phyloP scores from a whole-genome alignment of 768 basidiomycete genomes.

The Rhizopogon roseolus region DNA sequence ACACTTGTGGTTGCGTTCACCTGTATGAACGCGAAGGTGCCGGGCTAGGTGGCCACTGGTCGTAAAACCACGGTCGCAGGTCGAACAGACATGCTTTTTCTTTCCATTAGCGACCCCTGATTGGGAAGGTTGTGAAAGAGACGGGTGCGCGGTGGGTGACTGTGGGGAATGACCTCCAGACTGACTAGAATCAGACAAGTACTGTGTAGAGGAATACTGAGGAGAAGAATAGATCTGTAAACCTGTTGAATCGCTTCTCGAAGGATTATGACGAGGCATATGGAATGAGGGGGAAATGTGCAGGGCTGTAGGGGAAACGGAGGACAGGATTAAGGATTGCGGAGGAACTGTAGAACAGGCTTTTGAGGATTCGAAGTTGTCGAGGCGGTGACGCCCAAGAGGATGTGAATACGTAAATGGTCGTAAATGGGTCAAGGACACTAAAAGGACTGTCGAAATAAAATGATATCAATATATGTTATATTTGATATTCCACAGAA shows the following conservation, averaged over 20 bases:
- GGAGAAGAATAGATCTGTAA: slow-evolving; percentile 9
- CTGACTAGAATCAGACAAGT: slow-evolving; percentile 22
- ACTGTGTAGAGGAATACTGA: slow-evolving; percentile 17
- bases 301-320: slow-evolving; percentile 22
- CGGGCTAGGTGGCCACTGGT: slow-evolving; percentile 87
- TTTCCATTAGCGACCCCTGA: slow-evolving; percentile 9
- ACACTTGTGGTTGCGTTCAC: slow-evolving; percentile 88
- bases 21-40: slow-evolving; percentile 87
- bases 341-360: slow-evolving; percentile 19
- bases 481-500: slow-evolving; percentile 9
- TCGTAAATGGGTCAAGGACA: slow-evolving; percentile 21
- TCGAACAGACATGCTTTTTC: slow-evolving; percentile 57
- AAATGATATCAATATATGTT: slow-evolving; percentile 23
- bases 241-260: slow-evolving; percentile 19
- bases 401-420: slow-evolving; percentile 18
- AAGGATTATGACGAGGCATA: slow-evolving; percentile 25
- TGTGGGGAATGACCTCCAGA: slow-evolving; percentile 8
- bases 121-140: slow-evolving; percentile 5
- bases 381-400: slow-evolving; percentile 27
- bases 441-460: slow-evolving; percentile 11
- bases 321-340: slow-evolving; percentile 20
- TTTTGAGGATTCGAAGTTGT: slow-evolving; percentile 30
- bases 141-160: slow-evolving; percentile 6
- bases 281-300: slow-evolving; percentile 5
- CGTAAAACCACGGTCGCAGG: slow-evolving; percentile 77